Evolutionary conservation across 352 stramenopile species (phyloP).

Genomic region (Phytophthora nicotianae): DNA sequence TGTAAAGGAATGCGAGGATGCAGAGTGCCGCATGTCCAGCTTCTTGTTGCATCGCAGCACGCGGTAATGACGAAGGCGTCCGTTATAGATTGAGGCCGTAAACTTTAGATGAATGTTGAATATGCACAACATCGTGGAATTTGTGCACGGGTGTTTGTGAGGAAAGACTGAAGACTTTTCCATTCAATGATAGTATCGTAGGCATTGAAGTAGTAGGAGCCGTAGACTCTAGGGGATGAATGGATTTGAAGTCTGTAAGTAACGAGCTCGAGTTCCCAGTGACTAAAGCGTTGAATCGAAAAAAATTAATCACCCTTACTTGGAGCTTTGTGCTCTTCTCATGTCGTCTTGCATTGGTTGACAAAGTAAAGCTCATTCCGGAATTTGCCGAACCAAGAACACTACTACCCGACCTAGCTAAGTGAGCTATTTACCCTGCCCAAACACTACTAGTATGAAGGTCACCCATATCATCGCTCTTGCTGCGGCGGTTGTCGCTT

Average conservation of each 20-base stretch:
- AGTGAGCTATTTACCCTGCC: background rate
- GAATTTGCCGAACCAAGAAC: constrained; percentile 17
- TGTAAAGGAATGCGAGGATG: constrained; percentile 61
- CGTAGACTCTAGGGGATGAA: constrained; percentile 3
- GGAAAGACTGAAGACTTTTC: constrained; percentile 2
- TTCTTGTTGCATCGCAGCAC: constrained; percentile 33
- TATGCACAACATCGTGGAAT: background rate
- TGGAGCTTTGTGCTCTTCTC: background rate
- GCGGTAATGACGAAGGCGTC: constrained; percentile 7
- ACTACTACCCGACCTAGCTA: background rate
- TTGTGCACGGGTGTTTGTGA: background rate
- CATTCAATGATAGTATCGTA: constrained; percentile 4
- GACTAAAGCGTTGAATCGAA: constrained; percentile 4
- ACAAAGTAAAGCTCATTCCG: constrained; percentile 13
- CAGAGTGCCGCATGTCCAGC: constrained; percentile 38
- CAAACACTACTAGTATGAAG: constrained; percentile 32
- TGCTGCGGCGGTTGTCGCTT: constrained; percentile 18
- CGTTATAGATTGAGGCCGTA: background rate
- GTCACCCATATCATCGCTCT: constrained; percentile 34
- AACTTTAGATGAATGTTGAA: background rate
- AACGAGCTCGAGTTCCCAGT: background rate
- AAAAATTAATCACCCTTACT: background rate
- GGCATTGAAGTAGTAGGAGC: constrained; percentile 7
- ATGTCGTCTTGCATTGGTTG: background rate
- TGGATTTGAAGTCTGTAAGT: constrained; percentile 11